phyloP scores from a whole-genome alignment of 2,329 filamentous ascomycete genomes.

The Nigrospora oryzae region DNA sequence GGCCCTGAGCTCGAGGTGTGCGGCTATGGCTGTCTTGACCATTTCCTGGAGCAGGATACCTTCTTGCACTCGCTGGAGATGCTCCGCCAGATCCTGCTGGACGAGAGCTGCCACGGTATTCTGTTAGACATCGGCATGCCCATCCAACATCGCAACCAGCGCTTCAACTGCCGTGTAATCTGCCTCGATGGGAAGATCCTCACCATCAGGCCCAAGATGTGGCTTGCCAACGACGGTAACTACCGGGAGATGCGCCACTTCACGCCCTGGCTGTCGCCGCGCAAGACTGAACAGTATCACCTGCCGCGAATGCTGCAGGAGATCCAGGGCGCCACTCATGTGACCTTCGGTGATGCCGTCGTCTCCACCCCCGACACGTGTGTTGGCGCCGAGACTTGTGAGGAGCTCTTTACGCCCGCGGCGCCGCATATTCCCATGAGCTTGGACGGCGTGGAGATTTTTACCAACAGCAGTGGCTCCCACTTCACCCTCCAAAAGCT shows the following conservation, averaged over 20 bases:
- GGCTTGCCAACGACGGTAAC: slow-evolving; percentile 62
- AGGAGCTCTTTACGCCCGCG: slow-evolving; percentile 56
- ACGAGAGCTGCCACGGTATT: slow-evolving; percentile 55
- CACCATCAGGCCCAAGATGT: slow-evolving; percentile 64
- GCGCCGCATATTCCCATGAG: slow-evolving; percentile 16
- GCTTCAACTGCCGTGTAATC: slow-evolving; percentile 61
- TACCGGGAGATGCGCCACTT: slow-evolving; percentile 56
- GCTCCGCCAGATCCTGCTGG: slow-evolving; percentile 49
- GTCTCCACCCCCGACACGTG: slow-evolving; percentile 30
- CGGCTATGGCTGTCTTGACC: slow-evolving; percentile 62
- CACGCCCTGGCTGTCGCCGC: slow-evolving; percentile 51
- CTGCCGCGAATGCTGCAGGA: slow-evolving; percentile 51
- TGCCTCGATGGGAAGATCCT: slow-evolving; percentile 59
- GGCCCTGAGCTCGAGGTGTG: slow-evolving; percentile 46
- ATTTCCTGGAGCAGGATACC: slow-evolving; percentile 52
- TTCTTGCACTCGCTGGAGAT: slow-evolving; percentile 55
- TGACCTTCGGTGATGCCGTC: slow-evolving; percentile 62
- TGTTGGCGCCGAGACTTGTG: slow-evolving; percentile 52
- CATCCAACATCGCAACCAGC: slow-evolving; percentile 51
- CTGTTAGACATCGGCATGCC: slow-evolving; percentile 57
- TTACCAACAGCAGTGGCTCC: slow-evolving; percentile 61
- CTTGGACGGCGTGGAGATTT: slow-evolving; percentile 63
- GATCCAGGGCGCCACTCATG: slow-evolving; percentile 33
- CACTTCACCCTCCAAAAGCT: slow-evolving; percentile 58
- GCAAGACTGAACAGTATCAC: slow-evolving; percentile 55